phyloP scores from a whole-genome alignment of 2,329 filamentous ascomycete genomes.

The Elsinoe perseae region DNA sequence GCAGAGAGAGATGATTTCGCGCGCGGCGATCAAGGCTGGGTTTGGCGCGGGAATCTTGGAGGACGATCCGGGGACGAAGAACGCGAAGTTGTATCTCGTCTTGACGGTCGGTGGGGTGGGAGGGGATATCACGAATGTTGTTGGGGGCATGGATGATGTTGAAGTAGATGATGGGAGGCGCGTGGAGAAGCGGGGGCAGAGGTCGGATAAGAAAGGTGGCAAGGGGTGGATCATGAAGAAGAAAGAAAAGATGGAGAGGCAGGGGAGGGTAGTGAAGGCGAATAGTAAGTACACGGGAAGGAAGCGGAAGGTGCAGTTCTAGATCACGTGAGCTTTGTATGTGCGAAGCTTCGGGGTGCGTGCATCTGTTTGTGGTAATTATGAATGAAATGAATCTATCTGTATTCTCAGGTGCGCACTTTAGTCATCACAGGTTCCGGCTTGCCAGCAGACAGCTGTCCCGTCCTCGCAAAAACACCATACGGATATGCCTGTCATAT shows the following conservation, averaged over 20 bases:
- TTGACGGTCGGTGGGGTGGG: constrained; percentile 67
- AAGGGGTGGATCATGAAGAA: constrained; percentile 81
- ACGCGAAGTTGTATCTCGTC: constrained; percentile 90
- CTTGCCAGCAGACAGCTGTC: constrained; percentile 40
- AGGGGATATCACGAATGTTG: constrained; percentile 77
- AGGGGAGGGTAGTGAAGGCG: constrained; percentile 89
- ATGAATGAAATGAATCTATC: constrained; percentile 7
- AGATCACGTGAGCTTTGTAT: constrained; percentile 18
- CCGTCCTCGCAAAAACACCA: constrained; percentile 46
- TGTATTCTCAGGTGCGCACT: background rate
- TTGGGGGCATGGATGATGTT: constrained; percentile 79
- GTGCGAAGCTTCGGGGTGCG: background rate
- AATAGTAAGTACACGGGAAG: constrained; percentile 42
- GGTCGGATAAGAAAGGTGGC: constrained; percentile 63
- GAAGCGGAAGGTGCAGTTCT: constrained; percentile 73
- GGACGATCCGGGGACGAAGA: constrained; percentile 94
- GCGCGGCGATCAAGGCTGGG: constrained; percentile 83
- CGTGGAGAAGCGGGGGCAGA: constrained; percentile 40
- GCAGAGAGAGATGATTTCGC: constrained; percentile 86
- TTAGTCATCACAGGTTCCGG: constrained; percentile 24
- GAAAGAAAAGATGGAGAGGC: constrained; percentile 88
- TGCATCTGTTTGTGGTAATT: background rate
- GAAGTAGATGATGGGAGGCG: constrained; percentile 64
- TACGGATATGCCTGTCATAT: constrained; percentile 44
- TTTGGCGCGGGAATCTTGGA: constrained; percentile 93